Conservation (phyloP, 371 early-diverging fungal species). For the Blakeslea trispora region DNA sequence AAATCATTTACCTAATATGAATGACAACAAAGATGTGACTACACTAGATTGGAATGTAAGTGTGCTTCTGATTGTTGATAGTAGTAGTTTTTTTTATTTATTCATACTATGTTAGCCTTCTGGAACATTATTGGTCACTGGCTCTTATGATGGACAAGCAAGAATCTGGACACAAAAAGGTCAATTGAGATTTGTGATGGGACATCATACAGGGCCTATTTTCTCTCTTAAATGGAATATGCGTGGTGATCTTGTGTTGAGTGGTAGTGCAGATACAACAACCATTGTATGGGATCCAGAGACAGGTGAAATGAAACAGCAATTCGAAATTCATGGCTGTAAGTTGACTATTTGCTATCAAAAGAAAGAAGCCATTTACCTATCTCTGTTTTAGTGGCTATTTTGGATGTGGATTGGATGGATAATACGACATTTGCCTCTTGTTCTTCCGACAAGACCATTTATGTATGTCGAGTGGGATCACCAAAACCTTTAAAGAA, state of each 20-base stretch:
- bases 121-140: conserved; percentile 87
- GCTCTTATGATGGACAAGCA: conserved; percentile 88
- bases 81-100: no score
- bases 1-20: conserved; percentile 58
- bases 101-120: conserved; percentile 69
- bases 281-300: conserved; percentile 86
- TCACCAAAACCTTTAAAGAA: conserved; percentile 63
- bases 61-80: no score
- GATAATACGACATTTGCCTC: conserved; percentile 92
- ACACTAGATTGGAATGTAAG: conserved; percentile 92
- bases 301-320: conserved; percentile 77
- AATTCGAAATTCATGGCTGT: conserved; percentile 78
- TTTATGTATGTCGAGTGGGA: conserved; percentile 81
- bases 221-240: conserved; percentile 89
- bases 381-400: conserved; percentile 50
- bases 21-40: conserved; percentile 71
- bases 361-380: background rate
- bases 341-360: conserved; percentile 13
- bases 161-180: conserved; percentile 83
- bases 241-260: conserved; percentile 75
- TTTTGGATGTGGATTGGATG: conserved; percentile 92
- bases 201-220: conserved; percentile 80
- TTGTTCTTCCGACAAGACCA: conserved; percentile 80
- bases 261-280: conserved; percentile 81
- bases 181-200: conserved; percentile 68